Conservation (phyloP, 768 basidiomycete species). For the Kwoniella shandongensis region DNA sequence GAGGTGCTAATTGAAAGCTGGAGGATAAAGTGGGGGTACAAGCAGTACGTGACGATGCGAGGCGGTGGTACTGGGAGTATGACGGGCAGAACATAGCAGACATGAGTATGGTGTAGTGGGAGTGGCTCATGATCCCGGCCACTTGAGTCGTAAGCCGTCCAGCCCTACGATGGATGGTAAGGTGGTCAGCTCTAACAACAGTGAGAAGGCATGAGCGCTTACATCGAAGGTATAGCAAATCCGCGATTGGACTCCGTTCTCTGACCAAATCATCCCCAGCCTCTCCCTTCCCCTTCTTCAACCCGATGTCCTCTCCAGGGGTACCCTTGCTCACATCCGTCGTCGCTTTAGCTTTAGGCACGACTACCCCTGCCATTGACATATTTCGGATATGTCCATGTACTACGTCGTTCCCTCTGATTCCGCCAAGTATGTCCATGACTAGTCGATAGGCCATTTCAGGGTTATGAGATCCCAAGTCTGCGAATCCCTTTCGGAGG, state of each 20-base stretch:
- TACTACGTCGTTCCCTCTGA: conserved; percentile 80
- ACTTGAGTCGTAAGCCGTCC: conserved; percentile 83
- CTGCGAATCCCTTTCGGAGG: conserved; percentile 83
- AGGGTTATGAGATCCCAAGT: conserved; percentile 78
- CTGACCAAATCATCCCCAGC: conserved; percentile 48
- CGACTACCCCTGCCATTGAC: conserved; percentile 57
- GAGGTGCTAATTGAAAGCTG: no score
- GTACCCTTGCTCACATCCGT: conserved; percentile 24
- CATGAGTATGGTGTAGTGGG: no score
- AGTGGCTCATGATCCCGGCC: conserved; percentile 54
- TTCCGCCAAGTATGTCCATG: conserved; percentile 81
- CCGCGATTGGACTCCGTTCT: conserved; percentile 76
- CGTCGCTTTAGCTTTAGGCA: conserved; percentile 75
- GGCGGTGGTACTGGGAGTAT: no score
- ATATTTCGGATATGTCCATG: conserved; percentile 79
- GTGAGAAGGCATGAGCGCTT: conserved; percentile 14
- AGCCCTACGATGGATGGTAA: conserved; percentile 56
- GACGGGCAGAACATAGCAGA: no score
- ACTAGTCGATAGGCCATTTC: conserved; percentile 83
- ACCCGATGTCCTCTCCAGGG: conserved; percentile 1
- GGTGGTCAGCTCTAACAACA: not conserved
- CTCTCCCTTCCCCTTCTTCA: not conserved
- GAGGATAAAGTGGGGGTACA: no score
- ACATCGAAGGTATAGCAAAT: conserved; percentile 94
- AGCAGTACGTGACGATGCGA: no score